phyloP scores from a whole-genome alignment of 1,139 yeast species.

The Saccharomycopsis crataegensis region DNA sequence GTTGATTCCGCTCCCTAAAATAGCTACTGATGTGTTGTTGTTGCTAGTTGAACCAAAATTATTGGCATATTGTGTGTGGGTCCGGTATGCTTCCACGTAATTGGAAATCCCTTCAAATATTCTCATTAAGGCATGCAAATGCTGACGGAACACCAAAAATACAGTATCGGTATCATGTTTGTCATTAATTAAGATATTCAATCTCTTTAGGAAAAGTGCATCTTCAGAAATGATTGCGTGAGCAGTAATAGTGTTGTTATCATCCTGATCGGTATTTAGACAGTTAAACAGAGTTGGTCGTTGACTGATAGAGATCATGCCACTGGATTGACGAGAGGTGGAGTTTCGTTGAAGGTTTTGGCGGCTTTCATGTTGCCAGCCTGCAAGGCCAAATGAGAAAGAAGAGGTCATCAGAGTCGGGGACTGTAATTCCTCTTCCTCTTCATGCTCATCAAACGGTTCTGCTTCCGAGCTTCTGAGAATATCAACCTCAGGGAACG shows the following conservation, averaged over 20 bases:
- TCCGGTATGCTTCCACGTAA: too few relatives aligned
- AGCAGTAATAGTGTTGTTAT: neutral
- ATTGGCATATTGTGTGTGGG: too few relatives aligned
- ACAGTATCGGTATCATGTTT: slow-evolving; percentile 44
- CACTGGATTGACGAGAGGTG: neutral
- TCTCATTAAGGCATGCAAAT: slow-evolving; percentile 39
- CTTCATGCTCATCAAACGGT: neutral
- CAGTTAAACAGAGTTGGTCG: too few relatives aligned
- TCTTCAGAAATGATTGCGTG: slow-evolving; percentile 38
- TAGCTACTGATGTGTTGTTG: too few relatives aligned
- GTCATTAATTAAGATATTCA: slow-evolving; percentile 38
- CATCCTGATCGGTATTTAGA: too few relatives aligned
- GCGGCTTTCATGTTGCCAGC: too few relatives aligned
- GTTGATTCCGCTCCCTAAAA: too few relatives aligned
- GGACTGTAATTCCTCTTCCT: neutral
- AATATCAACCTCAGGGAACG: neutral
- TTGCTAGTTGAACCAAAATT: too few relatives aligned
- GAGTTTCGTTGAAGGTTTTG: too few relatives aligned
- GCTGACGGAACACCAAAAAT: slow-evolving; percentile 41
- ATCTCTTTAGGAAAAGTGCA: slow-evolving; percentile 39
- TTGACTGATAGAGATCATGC: too few relatives aligned
- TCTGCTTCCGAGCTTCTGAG: neutral
- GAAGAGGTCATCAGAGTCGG: too few relatives aligned
- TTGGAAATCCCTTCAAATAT: slow-evolving; percentile 24
- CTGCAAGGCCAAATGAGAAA: too few relatives aligned